phyloP scores from a whole-genome alignment of 73 alveolate species.

The Paramecium bursaria region DNA sequence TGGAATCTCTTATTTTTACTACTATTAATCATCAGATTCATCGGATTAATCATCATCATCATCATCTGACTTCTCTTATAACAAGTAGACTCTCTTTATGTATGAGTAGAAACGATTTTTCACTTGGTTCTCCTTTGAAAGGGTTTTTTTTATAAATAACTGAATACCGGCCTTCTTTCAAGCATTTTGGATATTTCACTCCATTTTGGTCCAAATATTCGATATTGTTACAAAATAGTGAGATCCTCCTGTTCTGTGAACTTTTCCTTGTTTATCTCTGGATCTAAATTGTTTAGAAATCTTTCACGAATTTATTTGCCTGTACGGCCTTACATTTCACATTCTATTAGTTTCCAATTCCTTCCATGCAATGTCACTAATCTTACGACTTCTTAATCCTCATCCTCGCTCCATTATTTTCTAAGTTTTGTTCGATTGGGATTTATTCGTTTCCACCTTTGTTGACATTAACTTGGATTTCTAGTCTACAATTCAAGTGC shows the following conservation, averaged over 20 bases:
- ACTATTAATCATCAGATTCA: no score
- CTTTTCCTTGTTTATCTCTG: constrained; percentile 34
- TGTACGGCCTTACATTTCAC: constrained; percentile 25
- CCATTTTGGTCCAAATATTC: constrained; percentile 60
- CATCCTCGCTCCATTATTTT: constrained; percentile 50
- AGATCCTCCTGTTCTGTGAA: constrained; percentile 28
- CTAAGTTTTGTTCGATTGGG: constrained; percentile 48
- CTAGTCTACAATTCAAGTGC: constrained; percentile 16
- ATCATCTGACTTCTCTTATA: constrained; percentile 30
- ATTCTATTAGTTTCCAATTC: constrained; percentile 50
- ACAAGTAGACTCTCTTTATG: constrained; percentile 35
- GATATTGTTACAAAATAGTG: constrained; percentile 9
- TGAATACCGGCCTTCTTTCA: constrained; percentile 57
- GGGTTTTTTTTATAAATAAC: not conserved
- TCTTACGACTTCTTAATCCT: constrained; percentile 24
- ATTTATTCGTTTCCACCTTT: constrained; percentile 53
- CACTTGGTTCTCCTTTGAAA: constrained; percentile 55
- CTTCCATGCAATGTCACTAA: constrained; percentile 40
- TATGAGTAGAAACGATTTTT: constrained; percentile 50
- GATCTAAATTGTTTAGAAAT: constrained; percentile 43
- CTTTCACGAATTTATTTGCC: constrained; percentile 46
- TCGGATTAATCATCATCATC: constrained; percentile 56
- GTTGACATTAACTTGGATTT: constrained; percentile 41
- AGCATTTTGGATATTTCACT: constrained; percentile 53
- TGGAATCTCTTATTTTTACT: no score